These are phyloP conservation scores for Pythium aristosporum DNA, from an alignment of 352 stramenopile species.

Conservation along the genomic window DNA sequence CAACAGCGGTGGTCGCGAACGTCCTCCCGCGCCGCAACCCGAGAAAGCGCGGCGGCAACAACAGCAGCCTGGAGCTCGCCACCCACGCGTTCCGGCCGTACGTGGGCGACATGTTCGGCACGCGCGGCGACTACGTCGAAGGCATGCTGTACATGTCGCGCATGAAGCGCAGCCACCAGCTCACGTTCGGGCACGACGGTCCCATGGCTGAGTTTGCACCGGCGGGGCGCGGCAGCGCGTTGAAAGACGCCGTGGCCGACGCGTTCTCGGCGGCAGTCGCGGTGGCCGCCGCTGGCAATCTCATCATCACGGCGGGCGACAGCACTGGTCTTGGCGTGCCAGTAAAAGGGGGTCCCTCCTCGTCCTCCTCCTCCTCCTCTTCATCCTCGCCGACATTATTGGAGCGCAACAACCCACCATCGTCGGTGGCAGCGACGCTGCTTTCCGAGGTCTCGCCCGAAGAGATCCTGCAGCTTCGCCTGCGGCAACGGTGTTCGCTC, in stretches of 20 bases:
- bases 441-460: constrained; percentile 22
- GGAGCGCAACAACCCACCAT: not conserved
- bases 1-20: not conserved
- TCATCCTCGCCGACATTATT: not conserved
- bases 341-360: not conserved
- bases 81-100: constrained; percentile 59
- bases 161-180: constrained; percentile 73
- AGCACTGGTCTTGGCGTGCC: not conserved
- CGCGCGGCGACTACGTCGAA: constrained; percentile 79
- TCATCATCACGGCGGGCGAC: constrained; percentile 10
- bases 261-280: constrained; percentile 32
- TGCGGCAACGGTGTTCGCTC: constrained; percentile 69
- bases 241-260: constrained; percentile 61
- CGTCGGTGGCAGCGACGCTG: not conserved
- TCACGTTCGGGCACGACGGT: constrained; percentile 37
- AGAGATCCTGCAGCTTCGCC: constrained; percentile 38
- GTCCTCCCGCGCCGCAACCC: constrained; percentile 45
- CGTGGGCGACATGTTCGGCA: constrained; percentile 77
- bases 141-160: constrained; percentile 87
- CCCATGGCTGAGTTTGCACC: constrained; percentile 16
- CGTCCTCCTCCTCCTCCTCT: too few species aligned
- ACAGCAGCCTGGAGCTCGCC: constrained; percentile 31
- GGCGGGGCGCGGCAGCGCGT: constrained; percentile 14
- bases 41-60: constrained; percentile 34
- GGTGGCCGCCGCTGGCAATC: constrained; percentile 17